These are phyloP conservation scores for Sedum album DNA, from an alignment of 164 flowering plant genomes.

Conservation along the genomic window DNA sequence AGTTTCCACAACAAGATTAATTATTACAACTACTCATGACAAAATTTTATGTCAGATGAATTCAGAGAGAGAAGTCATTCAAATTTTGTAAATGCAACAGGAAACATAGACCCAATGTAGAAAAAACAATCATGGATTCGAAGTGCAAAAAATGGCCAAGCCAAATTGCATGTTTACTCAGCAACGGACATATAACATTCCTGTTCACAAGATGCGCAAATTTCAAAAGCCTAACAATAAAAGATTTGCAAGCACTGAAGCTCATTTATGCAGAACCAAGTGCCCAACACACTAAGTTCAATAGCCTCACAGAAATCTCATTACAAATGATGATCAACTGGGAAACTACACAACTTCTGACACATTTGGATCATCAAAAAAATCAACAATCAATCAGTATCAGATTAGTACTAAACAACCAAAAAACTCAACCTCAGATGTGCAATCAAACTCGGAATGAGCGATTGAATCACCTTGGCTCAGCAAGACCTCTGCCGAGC, in stretches of 20 bases:
- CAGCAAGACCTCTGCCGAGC: slow-evolving; percentile 55
- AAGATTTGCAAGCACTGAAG: neutral
- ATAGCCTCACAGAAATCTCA: neutral
- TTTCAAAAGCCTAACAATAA: no score
- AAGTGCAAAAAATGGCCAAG: no score
- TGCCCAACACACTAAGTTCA: no score
- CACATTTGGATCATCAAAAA: neutral
- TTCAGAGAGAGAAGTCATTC: neutral
- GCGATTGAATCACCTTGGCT: slow-evolving; percentile 32
- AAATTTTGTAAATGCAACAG: neutral
- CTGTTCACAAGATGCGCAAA: no score
- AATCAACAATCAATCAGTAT: neutral
- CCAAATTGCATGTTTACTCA: no score
- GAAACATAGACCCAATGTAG: neutral
- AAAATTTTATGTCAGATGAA: no score
- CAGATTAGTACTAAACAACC: neutral
- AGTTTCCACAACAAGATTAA: slow-evolving; percentile 1
- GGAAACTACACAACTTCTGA: neutral
- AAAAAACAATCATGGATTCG: no score
- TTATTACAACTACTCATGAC: no score
- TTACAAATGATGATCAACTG: neutral
- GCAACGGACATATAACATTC: no score
- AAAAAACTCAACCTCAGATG: neutral
- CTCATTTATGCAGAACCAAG: neutral
- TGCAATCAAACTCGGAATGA: neutral